Conservation (phyloP, 2,329 filamentous ascomycete genomes). For the Pseudocercospora musae region DNA sequence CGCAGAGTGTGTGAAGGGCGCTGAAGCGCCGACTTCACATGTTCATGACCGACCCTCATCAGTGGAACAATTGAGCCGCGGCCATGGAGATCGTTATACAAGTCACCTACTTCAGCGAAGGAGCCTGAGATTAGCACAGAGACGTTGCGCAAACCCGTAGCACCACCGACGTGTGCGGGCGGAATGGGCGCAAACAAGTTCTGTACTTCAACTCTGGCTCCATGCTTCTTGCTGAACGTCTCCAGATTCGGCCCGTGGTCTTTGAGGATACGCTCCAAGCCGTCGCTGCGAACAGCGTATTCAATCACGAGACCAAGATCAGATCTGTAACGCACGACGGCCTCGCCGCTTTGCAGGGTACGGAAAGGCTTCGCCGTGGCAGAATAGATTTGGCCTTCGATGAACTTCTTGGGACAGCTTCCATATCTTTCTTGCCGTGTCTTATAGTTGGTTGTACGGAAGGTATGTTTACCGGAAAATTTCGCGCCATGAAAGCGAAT, state of each 20-base stretch:
- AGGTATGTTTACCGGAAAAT: neutral
- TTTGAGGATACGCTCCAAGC: conserved; percentile 1
- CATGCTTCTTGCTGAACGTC: neutral
- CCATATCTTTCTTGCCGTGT: too few species aligned
- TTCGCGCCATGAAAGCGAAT: neutral
- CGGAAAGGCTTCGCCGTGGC: conserved; percentile 17
- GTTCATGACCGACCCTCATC: neutral
- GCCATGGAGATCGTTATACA: neutral
- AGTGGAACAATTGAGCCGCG: too few species aligned
- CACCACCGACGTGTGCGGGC: neutral
- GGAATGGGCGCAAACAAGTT: neutral
- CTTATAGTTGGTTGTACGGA: neutral
- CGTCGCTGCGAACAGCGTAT: conserved; percentile 9
- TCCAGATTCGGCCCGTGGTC: conserved; percentile 6
- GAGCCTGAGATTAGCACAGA: conserved; percentile 22
- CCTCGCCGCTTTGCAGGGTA: conserved; percentile 14
- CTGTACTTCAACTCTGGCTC: conserved; percentile 18
- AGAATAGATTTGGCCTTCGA: conserved; percentile 7
- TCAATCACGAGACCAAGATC: conserved; percentile 20
- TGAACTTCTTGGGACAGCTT: neutral
- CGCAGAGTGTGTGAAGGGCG: neutral
- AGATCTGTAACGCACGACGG: conserved; percentile 22
- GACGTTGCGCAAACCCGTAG: neutral
- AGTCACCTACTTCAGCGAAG: conserved; percentile 9
- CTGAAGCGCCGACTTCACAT: neutral